A percentile compares a stretch with the other conserved stretches of the same genome.
Evolutionary conservation across 768 basidiomycete genomes (phyloP).

Genomic region (Lepiota subincarnata): DNA sequence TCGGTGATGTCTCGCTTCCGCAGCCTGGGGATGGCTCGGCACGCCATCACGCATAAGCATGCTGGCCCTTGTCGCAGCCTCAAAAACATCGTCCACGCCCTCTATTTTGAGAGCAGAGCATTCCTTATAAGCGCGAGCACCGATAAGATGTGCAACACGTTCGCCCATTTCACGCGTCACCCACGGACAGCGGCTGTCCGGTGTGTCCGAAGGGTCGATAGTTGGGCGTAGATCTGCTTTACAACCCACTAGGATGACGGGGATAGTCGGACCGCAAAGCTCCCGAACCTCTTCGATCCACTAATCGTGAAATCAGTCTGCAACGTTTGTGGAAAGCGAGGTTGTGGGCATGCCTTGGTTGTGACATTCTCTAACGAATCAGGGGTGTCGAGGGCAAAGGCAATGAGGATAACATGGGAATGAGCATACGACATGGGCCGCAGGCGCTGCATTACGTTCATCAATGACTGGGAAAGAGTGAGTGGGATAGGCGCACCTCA

Average conservation of each 20-base stretch:
- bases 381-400: slow-evolving; percentile 92
- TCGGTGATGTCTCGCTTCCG: slow-evolving; percentile 42
- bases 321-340: slow-evolving; percentile 6
- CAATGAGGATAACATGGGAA: slow-evolving; percentile 98
- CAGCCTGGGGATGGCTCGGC: slow-evolving; percentile 37
- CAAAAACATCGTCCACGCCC: slow-evolving; percentile 96
- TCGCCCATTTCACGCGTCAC: slow-evolving; percentile 81
- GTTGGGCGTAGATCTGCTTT: slow-evolving; percentile 88
- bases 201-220: slow-evolving; percentile 38
- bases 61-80: slow-evolving; percentile 92
- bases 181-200: slow-evolving; percentile 44
- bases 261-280: slow-evolving; percentile 91
- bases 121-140: slow-evolving; percentile 92
- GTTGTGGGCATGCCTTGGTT: slow-evolving; percentile 60
- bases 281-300: slow-evolving; percentile 98
- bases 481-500: slow-evolving; percentile 50
- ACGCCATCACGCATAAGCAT: slow-evolving; percentile 93
- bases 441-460: slow-evolving; percentile 54
- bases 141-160: slow-evolving; percentile 76
- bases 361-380: slow-evolving; percentile 96
- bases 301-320: slow-evolving; percentile 33
- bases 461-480: slow-evolving; percentile 1
- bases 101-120: slow-evolving; percentile 87
- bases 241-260: slow-evolving; percentile 94
- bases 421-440: slow-evolving; percentile 97